Evolutionary conservation across 768 basidiomycete species (phyloP), one percentile per base, ranked within the genome.

Genomic region (Cantharellus anzutake): DNA sequence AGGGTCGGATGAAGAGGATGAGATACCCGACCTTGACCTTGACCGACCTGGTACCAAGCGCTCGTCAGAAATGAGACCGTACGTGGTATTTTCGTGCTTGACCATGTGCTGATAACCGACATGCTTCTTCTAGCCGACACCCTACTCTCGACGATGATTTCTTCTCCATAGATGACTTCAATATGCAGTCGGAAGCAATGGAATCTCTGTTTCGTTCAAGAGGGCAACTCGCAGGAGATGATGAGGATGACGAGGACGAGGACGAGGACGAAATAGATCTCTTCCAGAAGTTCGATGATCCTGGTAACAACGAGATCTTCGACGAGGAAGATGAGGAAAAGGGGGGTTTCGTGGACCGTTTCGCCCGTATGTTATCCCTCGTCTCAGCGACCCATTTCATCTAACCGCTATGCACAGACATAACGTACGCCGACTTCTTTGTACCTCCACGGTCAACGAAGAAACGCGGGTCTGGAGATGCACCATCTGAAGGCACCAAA

Each of bases 161-260:
- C 73, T 98, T 98, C 71, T 78, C 84, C 62, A 76, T 99, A 53
- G 79, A 80, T 38, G 75, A 80, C 20, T 99, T 99, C 74, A 96
- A 98, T 66, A 76, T 81, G 2, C 81, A 91, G 68, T 83, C 84
- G 2, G 86, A 88, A 68, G 79, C 78, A 64, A 78, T 81, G 2
- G 92, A 94, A 69, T 78, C 82, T 11, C 76, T 71, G 60, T 74
- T 72, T 14, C 75, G 78, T 5, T 81, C 82, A 2, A 73, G 73
- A 65, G 90, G 88, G 20, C 73, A 71, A 37, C 73, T 86, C 34
- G 75, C 76, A 44, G 70, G 65, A 70, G 71, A 75, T 41, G 73
- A 71, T 41, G 77, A 76, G 44, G 74, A 74, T 14, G 79, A 75
- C 11, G 74, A 29, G 20, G 20, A 29, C 72, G 71, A 7, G 77